A percentile compares a stretch with the other conserved stretches of the same genome.
Conservation (phyloP, 352 stramenopile species). For the Phytophthora vignae region DNA sequence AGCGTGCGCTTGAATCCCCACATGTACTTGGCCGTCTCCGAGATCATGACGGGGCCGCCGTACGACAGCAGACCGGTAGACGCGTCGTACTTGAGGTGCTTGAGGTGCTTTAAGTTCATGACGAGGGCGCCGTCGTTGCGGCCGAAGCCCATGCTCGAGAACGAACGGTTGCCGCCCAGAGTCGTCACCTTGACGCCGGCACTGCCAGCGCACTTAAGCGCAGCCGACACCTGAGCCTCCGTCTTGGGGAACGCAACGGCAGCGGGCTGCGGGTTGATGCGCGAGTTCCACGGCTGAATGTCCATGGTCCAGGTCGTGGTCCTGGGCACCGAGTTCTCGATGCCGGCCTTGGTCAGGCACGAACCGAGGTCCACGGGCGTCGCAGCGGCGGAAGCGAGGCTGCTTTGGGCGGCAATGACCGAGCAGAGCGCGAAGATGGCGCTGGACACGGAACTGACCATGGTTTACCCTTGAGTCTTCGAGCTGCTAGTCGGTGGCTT, state of each 20-base stretch:
- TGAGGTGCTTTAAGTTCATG: background rate
- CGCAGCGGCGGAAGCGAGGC: background rate
- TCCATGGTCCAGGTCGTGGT: background rate
- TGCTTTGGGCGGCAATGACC: background rate
- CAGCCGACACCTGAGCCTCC: background rate
- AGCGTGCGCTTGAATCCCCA: background rate
- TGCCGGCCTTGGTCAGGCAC: background rate
- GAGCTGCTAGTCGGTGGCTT: too few relatives aligned
- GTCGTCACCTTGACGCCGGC: background rate
- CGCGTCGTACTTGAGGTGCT: background rate
- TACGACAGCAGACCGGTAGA: background rate
- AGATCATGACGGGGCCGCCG: background rate
- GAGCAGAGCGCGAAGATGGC: background rate
- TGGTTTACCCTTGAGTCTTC: too few relatives aligned
- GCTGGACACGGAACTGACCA: too few relatives aligned
- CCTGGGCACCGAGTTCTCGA: background rate
- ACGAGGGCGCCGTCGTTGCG: background rate
- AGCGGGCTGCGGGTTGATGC: background rate
- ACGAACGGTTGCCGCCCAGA: background rate
- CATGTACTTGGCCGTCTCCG: background rate
- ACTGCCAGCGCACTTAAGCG: background rate
- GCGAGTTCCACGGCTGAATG: background rate
- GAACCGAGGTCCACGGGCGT: background rate
- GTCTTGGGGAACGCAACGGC: background rate
- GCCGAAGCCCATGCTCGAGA: background rate